A percentile compares a stretch with the other conserved stretches of the same genome.
These are phyloP conservation scores for Aegilops longissima DNA, from an alignment of 176 grass and related monocot species.

Conservation along the genomic window DNA sequence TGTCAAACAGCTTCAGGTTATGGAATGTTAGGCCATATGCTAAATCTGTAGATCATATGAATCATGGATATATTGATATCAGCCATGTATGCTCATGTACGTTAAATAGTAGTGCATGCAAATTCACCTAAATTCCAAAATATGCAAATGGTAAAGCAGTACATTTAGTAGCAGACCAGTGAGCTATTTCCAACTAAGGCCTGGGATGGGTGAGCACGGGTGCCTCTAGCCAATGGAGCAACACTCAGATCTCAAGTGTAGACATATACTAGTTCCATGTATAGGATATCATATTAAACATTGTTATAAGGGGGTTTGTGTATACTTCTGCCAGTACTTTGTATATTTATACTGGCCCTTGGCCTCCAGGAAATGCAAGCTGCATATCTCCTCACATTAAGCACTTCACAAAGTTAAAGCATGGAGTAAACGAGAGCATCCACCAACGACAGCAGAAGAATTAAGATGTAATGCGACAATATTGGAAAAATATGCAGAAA, in stretches of 20 bases:
- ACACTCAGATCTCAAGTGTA: neutral
- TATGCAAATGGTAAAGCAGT: neutral
- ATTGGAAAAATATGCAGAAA: neutral
- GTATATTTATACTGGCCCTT: neutral
- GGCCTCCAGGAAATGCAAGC: neutral
- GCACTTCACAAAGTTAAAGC: neutral
- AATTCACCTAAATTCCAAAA: neutral
- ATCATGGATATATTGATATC: neutral
- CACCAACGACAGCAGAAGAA: neutral
- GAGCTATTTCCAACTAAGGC: neutral
- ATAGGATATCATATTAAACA: neutral
- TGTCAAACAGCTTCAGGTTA: constrained; percentile 4
- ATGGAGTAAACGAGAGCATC: neutral
- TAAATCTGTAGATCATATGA: neutral
- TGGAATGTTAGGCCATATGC: neutral
- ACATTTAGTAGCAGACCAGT: neutral
- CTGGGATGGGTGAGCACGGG: neutral
- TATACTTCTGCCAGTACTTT: neutral
- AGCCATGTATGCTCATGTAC: neutral
- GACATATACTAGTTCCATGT: neutral
- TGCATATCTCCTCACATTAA: neutral
- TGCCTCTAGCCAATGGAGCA: neutral
- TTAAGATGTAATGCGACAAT: neutral
- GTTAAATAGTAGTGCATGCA: constrained; percentile 15
- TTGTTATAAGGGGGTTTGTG: neutral